Conservation (phyloP, 768 basidiomycete genomes). For the Lentinula lateritia region DNA sequence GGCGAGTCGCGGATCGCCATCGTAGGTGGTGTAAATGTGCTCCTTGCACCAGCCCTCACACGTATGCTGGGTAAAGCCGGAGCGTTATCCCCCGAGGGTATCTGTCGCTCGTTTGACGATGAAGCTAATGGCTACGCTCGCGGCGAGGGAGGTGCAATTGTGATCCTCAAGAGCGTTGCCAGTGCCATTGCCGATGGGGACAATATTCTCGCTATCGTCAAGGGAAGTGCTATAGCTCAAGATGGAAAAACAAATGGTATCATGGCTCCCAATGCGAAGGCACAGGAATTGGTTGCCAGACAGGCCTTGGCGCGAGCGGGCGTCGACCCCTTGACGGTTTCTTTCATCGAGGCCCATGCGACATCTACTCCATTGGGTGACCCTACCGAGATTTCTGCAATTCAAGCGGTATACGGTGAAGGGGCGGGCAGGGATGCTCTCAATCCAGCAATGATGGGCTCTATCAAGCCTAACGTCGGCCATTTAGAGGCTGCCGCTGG, state of each 20-base stretch:
- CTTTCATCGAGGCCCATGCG: slow-evolving; percentile 36
- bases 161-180: slow-evolving; percentile 23
- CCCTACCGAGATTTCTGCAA: slow-evolving; percentile 35
- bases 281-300: slow-evolving; percentile 24
- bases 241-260: slow-evolving; percentile 22
- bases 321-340: slow-evolving; percentile 22
- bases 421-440: slow-evolving; percentile 9
- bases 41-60: slow-evolving; percentile 13
- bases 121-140: slow-evolving; percentile 23
- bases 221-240: slow-evolving; percentile 25
- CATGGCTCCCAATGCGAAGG: slow-evolving; percentile 22
- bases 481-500: neutral
- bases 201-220: slow-evolving; percentile 24
- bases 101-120: slow-evolving; percentile 26
- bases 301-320: slow-evolving; percentile 20
- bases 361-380: slow-evolving; percentile 37
- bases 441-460: slow-evolving; percentile 20
- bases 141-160: slow-evolving; percentile 22
- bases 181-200: slow-evolving; percentile 24
- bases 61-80: slow-evolving; percentile 13
- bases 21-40: slow-evolving; percentile 26
- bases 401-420: slow-evolving; percentile 23
- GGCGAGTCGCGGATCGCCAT: slow-evolving; percentile 33
- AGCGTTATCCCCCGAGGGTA: slow-evolving; percentile 24
- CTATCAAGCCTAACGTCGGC: slow-evolving; percentile 30